phyloP scores from a whole-genome alignment of 148 eudicot species.

The Rhododendron ovatum region DNA sequence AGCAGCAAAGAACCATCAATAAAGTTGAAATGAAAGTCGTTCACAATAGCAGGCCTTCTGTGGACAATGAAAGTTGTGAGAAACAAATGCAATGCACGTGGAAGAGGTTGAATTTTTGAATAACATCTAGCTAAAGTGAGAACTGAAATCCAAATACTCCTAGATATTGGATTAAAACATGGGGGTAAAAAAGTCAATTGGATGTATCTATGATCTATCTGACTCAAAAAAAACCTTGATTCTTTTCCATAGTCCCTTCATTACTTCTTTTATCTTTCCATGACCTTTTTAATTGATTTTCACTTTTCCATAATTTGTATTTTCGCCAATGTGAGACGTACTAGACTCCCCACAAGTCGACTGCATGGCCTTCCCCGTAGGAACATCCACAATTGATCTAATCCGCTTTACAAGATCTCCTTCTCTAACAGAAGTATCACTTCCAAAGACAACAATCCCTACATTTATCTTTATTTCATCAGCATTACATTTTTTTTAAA shows the following conservation, averaged over 20 bases:
- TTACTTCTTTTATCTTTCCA: background rate
- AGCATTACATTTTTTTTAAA: no score
- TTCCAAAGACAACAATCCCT: no score
- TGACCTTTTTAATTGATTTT: background rate
- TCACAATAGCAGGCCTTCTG: background rate
- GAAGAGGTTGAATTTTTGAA: background rate
- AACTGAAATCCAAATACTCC: background rate
- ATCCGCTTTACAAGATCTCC: no score
- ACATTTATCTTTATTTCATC: no score
- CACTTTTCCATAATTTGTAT: no score
- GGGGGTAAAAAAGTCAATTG: background rate
- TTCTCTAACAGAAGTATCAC: no score
- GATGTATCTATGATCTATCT: background rate
- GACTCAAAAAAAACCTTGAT: background rate
- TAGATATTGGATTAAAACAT: background rate
- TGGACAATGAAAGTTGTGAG: background rate
- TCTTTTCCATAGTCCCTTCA: background rate
- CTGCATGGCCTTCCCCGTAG: no score
- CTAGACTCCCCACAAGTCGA: no score
- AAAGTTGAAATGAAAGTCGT: background rate
- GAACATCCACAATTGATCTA: no score
- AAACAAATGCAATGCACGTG: background rate
- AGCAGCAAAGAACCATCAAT: background rate
- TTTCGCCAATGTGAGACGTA: background rate
- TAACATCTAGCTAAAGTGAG: background rate